phyloP scores from a whole-genome alignment of 2,329 filamentous ascomycete genomes.

The Trichophaea hybrida region DNA sequence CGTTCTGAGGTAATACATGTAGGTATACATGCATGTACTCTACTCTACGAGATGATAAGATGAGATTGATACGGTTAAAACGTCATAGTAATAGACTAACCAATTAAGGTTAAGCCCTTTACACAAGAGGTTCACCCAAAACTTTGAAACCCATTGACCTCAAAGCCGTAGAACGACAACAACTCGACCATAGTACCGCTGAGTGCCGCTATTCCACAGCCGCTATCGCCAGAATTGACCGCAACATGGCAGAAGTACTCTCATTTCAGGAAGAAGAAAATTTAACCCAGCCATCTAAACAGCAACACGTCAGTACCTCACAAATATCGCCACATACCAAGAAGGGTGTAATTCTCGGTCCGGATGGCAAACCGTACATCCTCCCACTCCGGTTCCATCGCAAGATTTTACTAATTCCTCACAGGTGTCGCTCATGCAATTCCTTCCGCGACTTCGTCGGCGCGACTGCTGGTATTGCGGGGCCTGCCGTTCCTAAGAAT shows the following conservation, averaged over 20 bases:
- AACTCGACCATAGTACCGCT: no score
- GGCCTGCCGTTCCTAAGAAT: conserved; percentile 11
- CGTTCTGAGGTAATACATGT: no score
- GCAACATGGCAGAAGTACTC: conserved; percentile 4
- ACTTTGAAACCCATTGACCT: no score
- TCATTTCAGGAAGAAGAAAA: not conserved
- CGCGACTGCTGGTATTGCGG: conserved; percentile 37
- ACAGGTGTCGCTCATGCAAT: conserved; percentile 57
- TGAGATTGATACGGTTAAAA: no score
- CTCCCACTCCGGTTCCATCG: conserved; percentile 13
- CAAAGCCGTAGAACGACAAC: no score
- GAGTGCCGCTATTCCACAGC: not conserved
- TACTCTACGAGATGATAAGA: no score
- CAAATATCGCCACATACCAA: not conserved
- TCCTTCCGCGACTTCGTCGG: conserved; percentile 46
- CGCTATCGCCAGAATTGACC: not conserved
- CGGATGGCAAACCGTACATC: conserved; percentile 65
- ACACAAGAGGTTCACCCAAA: no score
- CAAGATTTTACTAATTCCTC: conserved; percentile 16
- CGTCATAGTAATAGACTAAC: no score
- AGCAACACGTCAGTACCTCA: not conserved
- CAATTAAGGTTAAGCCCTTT: no score
- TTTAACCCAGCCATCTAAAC: not conserved
- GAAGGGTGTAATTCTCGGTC: conserved; percentile 48
- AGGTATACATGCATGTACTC: no score